Evolutionary conservation across 768 basidiomycete species (phyloP).

Genomic region (Mycena chlorophos): DNA sequence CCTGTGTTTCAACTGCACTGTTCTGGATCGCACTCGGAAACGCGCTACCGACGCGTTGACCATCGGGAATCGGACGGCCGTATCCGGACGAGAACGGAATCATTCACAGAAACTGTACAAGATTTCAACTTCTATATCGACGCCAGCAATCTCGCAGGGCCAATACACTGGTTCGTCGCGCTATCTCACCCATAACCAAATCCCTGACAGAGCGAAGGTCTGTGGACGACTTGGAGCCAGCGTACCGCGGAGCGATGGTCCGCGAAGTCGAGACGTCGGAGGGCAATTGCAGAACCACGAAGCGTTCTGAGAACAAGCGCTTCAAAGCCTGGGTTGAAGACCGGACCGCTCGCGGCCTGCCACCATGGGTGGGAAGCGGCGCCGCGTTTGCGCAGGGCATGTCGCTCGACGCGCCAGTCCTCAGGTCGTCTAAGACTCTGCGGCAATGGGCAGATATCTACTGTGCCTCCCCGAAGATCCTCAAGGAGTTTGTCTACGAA

Average conservation of each 20-base stretch:
- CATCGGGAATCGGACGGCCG: constrained; percentile 35
- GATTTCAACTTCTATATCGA: constrained; percentile 75
- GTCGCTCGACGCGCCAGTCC: constrained; percentile 23
- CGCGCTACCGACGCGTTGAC: constrained; percentile 47
- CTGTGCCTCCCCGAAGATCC: constrained; percentile 62
- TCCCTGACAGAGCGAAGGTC: no score
- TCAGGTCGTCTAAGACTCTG: constrained; percentile 61
- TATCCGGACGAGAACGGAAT: constrained; percentile 40
- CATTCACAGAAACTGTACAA: constrained; percentile 57
- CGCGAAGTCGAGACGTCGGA: constrained; percentile 49
- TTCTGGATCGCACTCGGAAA: constrained; percentile 58
- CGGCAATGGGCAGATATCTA: constrained; percentile 85
- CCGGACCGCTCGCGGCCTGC: constrained; percentile 48
- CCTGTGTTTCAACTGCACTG: constrained; percentile 51
- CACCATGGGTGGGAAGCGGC: constrained; percentile 41
- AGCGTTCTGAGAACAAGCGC: constrained; percentile 41
- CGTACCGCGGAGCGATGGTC: constrained; percentile 64
- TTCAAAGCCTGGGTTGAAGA: constrained; percentile 48
- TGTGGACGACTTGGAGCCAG: constrained; percentile 60
- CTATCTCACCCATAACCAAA: no score
- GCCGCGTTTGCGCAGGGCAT: constrained; percentile 23
- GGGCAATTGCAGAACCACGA: constrained; percentile 42
- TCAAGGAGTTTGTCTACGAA: constrained; percentile 78
- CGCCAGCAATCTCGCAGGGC: constrained; percentile 40
- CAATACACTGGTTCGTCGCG: constrained; percentile 60